A percentile compares a stretch with the other conserved stretches of the same genome.
These are phyloP conservation scores for Annulohypoxylon maeteangense DNA, from an alignment of 495 filamentous ascomycete species.

Conservation along the genomic window DNA sequence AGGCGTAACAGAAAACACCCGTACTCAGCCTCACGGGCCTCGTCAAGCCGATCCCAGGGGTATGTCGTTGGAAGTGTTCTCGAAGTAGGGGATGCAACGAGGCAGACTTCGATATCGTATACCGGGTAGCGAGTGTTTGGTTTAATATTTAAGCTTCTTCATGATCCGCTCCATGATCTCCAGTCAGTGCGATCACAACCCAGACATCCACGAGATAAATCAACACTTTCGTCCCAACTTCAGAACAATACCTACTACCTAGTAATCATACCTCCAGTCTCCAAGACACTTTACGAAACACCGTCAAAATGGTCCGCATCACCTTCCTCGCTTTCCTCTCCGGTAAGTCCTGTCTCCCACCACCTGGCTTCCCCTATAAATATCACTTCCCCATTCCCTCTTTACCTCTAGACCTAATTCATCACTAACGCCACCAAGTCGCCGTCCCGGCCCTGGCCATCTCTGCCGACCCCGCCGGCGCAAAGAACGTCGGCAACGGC, in stretches of 20 bases:
- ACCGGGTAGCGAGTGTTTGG: neutral
- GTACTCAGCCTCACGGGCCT: constrained; percentile 38
- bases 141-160: constrained; percentile 34
- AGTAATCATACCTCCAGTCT: too few relatives aligned
- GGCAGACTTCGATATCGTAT: neutral
- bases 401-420: too few relatives aligned
- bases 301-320: constrained; percentile 51
- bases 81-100: neutral
- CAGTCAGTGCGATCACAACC: constrained; percentile 12
- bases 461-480: constrained; percentile 48
- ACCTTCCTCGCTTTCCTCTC: constrained; percentile 47
- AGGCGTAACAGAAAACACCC: constrained; percentile 33
- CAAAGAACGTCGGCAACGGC: constrained; percentile 53
- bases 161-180: constrained; percentile 36
- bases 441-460: constrained; percentile 39
- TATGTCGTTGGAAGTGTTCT: constrained; percentile 5
- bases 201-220: constrained; percentile 21
- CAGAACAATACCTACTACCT: neutral
- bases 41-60: constrained; percentile 31
- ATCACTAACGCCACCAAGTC: constrained; percentile 24
- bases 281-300: neutral
- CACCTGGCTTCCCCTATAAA: neutral
- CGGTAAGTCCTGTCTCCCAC: constrained; percentile 37
- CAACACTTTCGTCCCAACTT: constrained; percentile 26
- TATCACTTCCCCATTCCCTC: neutral